Evolutionary conservation across 306 rosid genomes (phyloP).

Genomic region (peach (Prunus persica)): DNA sequence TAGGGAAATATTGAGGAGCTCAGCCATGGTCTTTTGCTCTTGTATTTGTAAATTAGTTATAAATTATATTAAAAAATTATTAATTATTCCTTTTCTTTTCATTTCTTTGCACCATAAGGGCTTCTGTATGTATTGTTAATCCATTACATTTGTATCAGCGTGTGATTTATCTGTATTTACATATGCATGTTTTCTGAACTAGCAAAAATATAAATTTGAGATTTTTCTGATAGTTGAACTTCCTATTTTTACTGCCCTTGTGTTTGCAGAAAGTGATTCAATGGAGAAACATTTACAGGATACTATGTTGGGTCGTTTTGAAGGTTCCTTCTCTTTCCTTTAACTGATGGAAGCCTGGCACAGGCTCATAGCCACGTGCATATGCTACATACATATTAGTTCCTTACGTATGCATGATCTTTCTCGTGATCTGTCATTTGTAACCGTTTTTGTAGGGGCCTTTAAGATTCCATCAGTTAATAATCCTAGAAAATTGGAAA

Average conservation of each 20-base stretch:
- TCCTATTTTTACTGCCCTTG: constrained; percentile 2
- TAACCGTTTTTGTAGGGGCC: constrained; percentile 44
- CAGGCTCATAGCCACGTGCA: neutral
- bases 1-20: neutral
- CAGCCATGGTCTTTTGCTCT: neutral
- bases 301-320: constrained; percentile 34
- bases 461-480: constrained; percentile 36
- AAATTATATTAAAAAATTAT: neutral
- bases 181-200: neutral
- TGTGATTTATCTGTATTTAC: constrained; percentile 1
- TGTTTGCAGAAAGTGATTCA: constrained; percentile 33
- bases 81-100: neutral
- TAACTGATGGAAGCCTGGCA: constrained; percentile 10
- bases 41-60: neutral
- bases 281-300: constrained; percentile 57
- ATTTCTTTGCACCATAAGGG: neutral
- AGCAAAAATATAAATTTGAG: neutral
- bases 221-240: constrained; percentile 11
- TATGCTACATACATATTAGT: neutral
- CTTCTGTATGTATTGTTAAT: neutral
- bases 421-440: constrained; percentile 4
- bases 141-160: neutral
- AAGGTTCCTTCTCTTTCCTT: constrained; percentile 42
- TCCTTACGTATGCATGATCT: neutral
- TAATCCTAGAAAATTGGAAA: constrained; percentile 40